Evolutionary conservation across 495 filamentous ascomycete species (phyloP).

Genomic region (Pyrenula aspistea): DNA sequence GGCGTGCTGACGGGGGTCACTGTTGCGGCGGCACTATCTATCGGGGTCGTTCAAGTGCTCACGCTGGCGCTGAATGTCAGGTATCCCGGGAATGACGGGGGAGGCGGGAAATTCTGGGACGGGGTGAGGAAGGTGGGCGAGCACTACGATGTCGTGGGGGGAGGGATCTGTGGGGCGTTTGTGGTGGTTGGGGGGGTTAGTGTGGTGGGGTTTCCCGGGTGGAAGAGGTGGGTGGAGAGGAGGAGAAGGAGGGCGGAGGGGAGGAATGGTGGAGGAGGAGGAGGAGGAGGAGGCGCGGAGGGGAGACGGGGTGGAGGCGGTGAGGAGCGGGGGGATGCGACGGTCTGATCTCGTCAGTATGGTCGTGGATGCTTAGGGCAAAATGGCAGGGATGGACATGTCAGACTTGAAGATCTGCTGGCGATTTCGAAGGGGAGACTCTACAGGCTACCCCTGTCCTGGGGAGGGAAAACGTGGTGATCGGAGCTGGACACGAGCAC

Average conservation of each 20-base stretch:
- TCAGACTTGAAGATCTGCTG: too few species aligned
- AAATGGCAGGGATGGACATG: too few species aligned
- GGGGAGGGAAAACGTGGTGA: too few species aligned
- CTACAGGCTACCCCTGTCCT: too few species aligned
- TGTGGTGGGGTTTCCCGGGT: constrained; percentile 62
- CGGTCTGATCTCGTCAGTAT: too few species aligned
- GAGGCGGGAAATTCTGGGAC: constrained; percentile 69
- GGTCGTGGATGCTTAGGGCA: too few species aligned
- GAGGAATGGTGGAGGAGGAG: constrained; percentile 11
- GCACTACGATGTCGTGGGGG: constrained; percentile 79
- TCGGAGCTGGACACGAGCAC: too few species aligned
- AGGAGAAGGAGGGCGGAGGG: constrained; percentile 20
- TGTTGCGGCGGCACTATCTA: constrained; percentile 74
- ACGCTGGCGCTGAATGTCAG: constrained; percentile 65
- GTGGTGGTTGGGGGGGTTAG: constrained; percentile 61
- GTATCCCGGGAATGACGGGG: constrained; percentile 26
- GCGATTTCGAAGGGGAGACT: too few species aligned
- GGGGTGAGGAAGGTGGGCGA: constrained; percentile 65
- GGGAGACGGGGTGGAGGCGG: background rate
- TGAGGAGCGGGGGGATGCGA: background rate
- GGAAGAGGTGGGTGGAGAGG: constrained; percentile 51
- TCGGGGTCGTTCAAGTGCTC: constrained; percentile 76
- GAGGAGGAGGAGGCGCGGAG: background rate
- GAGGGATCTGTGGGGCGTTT: constrained; percentile 72
- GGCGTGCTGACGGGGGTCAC: constrained; percentile 81